Percentiles rank a stretch among this genome's conserved stretches.
These are phyloP conservation scores for Rubus parviflorus DNA, from an alignment of 306 rosid species.

Conservation along the genomic window DNA sequence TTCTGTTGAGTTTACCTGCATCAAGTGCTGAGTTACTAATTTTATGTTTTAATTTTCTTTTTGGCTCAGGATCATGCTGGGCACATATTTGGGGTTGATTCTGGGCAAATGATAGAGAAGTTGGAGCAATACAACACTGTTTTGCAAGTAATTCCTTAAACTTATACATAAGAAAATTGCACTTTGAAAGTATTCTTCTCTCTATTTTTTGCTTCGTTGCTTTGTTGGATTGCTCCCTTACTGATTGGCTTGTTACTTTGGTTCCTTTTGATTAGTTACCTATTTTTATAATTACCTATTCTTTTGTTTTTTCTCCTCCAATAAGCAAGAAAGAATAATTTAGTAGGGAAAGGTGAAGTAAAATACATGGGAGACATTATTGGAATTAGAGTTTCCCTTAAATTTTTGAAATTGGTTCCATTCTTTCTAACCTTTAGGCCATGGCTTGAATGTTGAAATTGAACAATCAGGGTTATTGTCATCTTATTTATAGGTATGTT, in stretches of 20 bases:
- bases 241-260: background rate
- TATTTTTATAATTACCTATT: background rate
- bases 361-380: background rate
- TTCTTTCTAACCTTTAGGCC: background rate
- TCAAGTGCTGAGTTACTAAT: background rate
- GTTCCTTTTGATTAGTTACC: background rate
- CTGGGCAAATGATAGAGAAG: constrained; percentile 81
- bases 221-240: constrained; percentile 14
- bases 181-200: background rate
- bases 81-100: constrained; percentile 96
- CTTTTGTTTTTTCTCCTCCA: background rate
- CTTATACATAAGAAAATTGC: background rate
- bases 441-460: background rate
- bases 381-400: background rate
- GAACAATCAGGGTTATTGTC: background rate
- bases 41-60: constrained; percentile 13
- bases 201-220: background rate
- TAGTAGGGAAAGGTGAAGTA: background rate
- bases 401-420: background rate
- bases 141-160: constrained; percentile 55
- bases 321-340: background rate
- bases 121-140: constrained; percentile 82
- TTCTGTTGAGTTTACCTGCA: background rate
- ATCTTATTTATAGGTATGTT: background rate
- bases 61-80: constrained; percentile 88